A percentile compares a stretch with the other conserved stretches of the same genome.
Conservation (phyloP, 2,329 filamentous ascomycete species). For the Fonsecaea nubica region DNA sequence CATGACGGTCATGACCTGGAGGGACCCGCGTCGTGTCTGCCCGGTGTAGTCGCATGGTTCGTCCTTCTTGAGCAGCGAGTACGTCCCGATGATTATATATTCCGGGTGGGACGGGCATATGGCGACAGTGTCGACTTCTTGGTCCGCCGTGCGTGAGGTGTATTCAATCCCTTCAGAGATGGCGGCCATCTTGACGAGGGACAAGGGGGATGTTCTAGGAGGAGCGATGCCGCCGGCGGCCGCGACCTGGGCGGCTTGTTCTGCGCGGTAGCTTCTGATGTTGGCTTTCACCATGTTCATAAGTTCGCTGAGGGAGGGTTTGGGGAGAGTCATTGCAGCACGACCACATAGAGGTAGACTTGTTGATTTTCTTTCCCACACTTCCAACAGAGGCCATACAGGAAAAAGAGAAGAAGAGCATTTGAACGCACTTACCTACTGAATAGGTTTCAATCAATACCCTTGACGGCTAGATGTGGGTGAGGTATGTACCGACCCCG, state of each 20-base stretch:
- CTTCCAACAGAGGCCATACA: not conserved
- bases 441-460: not conserved
- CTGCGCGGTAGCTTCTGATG: constrained; percentile 20
- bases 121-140: constrained; percentile 37
- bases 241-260: constrained; percentile 10
- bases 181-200: constrained; percentile 19
- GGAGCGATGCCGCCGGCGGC: not conserved
- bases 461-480: not conserved
- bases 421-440: not conserved
- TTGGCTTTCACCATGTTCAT: constrained; percentile 27
- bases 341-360: not conserved
- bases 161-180: constrained; percentile 17
- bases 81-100: constrained; percentile 39
- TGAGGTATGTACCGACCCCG: not conserved
- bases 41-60: constrained; percentile 23
- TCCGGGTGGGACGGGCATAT: constrained; percentile 35
- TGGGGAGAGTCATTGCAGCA: constrained; percentile 22
- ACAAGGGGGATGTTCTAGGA: not conserved
- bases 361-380: no score
- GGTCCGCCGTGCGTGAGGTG: constrained; percentile 28
- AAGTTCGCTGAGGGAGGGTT: constrained; percentile 25
- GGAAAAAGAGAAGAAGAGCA: not conserved
- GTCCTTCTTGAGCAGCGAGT: constrained; percentile 34
- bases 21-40: constrained; percentile 30
- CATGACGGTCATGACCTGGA: constrained; percentile 33